Evolutionary conservation across 2,329 filamentous ascomycete genomes (phyloP).

Genomic region (Xylaria sp.): DNA sequence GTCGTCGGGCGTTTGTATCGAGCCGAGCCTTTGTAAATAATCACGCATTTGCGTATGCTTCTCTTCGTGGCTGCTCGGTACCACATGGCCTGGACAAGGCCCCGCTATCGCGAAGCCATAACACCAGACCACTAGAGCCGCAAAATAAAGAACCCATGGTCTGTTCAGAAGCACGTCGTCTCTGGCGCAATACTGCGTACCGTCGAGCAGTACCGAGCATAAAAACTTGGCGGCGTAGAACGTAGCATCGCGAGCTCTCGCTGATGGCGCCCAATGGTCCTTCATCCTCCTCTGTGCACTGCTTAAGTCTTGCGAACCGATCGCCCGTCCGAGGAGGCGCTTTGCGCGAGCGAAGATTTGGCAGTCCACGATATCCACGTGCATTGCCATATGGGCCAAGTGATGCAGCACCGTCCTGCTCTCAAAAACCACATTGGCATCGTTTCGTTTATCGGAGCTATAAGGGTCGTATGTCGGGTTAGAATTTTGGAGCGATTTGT

Average conservation of each 20-base stretch:
- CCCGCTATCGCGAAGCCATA: slow-evolving; percentile 94
- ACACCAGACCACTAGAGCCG: slow-evolving; percentile 91
- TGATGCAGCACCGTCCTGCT: slow-evolving; percentile 90
- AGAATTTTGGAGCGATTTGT: slow-evolving; percentile 77
- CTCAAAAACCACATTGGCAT: slow-evolving; percentile 77
- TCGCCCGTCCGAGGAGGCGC: slow-evolving; percentile 84
- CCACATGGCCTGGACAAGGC: slow-evolving; percentile 65
- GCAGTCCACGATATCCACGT: slow-evolving; percentile 96
- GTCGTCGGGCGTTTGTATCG: slow-evolving; percentile 79
- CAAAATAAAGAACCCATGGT: slow-evolving; percentile 96
- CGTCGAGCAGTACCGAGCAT: slow-evolving; percentile 80
- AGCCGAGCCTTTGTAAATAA: slow-evolving; percentile 79
- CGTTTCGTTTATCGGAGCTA: slow-evolving; percentile 70
- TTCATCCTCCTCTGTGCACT: slow-evolving; percentile 86
- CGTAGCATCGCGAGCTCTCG: slow-evolving; percentile 87
- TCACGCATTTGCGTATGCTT: slow-evolving; percentile 81
- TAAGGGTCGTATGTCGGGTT: slow-evolving; percentile 65
- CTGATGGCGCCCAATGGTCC: slow-evolving; percentile 87
- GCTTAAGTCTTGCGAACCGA: slow-evolving; percentile 83
- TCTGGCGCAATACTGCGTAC: slow-evolving; percentile 77
- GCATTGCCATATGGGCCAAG: slow-evolving; percentile 96
- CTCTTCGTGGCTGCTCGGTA: slow-evolving; percentile 69
- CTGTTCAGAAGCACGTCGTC: slow-evolving; percentile 92
- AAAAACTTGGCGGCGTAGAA: slow-evolving; percentile 94
- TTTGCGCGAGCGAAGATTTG: slow-evolving; percentile 94